phyloP scores from a whole-genome alignment of 768 basidiomycete genomes.

The Favolaschia claudopus region DNA sequence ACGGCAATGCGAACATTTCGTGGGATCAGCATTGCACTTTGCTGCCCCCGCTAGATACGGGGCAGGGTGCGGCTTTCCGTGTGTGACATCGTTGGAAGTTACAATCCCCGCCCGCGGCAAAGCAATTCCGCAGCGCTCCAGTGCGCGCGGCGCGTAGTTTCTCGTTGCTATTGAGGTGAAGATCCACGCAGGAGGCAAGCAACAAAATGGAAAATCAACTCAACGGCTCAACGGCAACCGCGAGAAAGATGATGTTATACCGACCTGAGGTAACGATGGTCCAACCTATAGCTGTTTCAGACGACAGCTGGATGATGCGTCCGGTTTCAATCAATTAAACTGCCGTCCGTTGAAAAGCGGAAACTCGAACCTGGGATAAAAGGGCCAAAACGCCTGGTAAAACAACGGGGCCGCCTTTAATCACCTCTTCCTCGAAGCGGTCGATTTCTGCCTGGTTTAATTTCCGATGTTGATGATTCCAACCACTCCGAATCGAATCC shows the following conservation, averaged over 20 bases:
- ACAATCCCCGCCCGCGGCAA: slow-evolving; percentile 67
- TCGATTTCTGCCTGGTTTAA: slow-evolving; percentile 78
- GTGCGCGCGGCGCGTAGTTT: slow-evolving; percentile 72
- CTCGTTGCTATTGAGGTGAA: slow-evolving; percentile 63
- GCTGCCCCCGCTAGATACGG: slow-evolving; percentile 85
- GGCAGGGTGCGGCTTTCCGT: slow-evolving; percentile 88
- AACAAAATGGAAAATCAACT: not conserved
- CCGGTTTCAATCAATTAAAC: not conserved
- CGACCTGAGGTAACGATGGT: slow-evolving; percentile 87
- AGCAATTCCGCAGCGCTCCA: slow-evolving; percentile 68
- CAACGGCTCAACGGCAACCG: not conserved
- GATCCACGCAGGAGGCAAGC: not conserved
- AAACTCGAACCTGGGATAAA: slow-evolving; percentile 61
- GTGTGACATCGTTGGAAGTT: slow-evolving; percentile 73
- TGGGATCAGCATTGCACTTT: slow-evolving; percentile 60
- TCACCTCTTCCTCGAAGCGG: slow-evolving; percentile 82
- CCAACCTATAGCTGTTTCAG: slow-evolving; percentile 57
- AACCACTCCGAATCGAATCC: too few species aligned
- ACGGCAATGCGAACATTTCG: slow-evolving; percentile 55
- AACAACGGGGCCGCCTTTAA: slow-evolving; percentile 64
- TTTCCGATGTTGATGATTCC: too few species aligned
- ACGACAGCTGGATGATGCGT: slow-evolving; percentile 35
- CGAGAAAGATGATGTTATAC: slow-evolving; percentile 20
- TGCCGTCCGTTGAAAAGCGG: not conserved
- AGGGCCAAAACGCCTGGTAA: slow-evolving; percentile 73